Base-by-base conservation (phyloP, 305 asterid genomes). In the Rubia tinctorum region DNA sequence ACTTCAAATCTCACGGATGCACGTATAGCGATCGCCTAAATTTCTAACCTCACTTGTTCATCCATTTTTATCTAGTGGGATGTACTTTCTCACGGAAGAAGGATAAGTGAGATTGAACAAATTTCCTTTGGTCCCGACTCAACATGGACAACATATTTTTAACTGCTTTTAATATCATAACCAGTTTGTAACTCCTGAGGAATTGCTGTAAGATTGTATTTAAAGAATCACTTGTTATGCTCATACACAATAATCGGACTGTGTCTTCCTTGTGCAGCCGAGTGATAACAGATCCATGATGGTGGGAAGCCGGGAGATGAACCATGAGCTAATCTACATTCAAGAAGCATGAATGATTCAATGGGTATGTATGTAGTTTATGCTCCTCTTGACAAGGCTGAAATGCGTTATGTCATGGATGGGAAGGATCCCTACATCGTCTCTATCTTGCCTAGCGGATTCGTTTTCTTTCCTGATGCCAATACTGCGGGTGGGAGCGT, bases 311-410 rank as follows among this genome's bases (percentile, higher is more conserved):
- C n/a, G n/a, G n/a, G n/a, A n/a, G n/a, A n/a, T n/a, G n/a, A n/a
- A 15, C 71, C 62, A 59, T 8, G 78, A 77, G 20, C 30, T 58
- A 30, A 18, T 84, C 14, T 82, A 85, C 81, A 77, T 85, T 23
- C 88, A 87, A 75, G 94, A 88, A 23, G 84, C 83, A 84, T 79
- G 76, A 79, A 65, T 6, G 90, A 85, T 77, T 78, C 88, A 15
- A 75, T 81, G 25, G 81, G 80, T 2, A 68, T 65, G 69, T 86
- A 85, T 22, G 63, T 58, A 22, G 63, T 58, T 58, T 58, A 58
- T 22, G 34, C 63, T 58, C 63, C 63, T n/a, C 27, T 88, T 8
- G 87, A 88, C 66, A 13, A 69, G 62, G 69, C 77, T 3, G 75
- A 84, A 20, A 75, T 82, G 82, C 71, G 81, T 17, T 75, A 73